Evolutionary conservation across 441 rosid genomes (phyloP), one percentile per base, ranked within the genome.

Genomic region (Adansonia grandidieri): DNA sequence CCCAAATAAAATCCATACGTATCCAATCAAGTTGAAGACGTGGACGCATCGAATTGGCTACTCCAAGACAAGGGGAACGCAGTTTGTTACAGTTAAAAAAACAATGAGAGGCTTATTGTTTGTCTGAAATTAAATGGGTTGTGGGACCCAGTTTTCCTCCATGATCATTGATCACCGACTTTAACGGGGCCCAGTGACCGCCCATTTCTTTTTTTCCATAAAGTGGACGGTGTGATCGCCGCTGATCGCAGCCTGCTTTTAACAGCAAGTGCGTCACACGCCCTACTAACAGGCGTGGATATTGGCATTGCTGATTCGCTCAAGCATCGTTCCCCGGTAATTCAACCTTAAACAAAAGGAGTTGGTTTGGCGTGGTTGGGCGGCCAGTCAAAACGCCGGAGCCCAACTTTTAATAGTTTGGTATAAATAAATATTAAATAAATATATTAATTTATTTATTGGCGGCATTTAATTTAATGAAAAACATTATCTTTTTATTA

Each of bases 161-260:
- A 78, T 81, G 69, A 74, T 60, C 79, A 44, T 77, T 83, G 68
- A 74, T 62, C 76, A 72, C 79, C 84, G 83, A 62, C 83, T 72
- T 53, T 22, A 19, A 60, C 79, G 83, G 84, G 84, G 7, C 83
- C 87, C 81, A 80, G 44, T 62, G 20, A 84, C 89, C 86, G 87
- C 81, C 85, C 82, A 24, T 58, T 11, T 14, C 17, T 45, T 28
- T 80, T 81, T 76, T 58, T 7, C 11, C 2, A 15, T 63, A 75
- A 66, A 74, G 74, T 72, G 85, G 69, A 84, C 89, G 89, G 87
- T 66, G 78, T 6, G 86, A 78, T 82, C 79, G 63, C 42, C 42
- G 32, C 14, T 3, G 74, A 28, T 71, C 20, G 74, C 20, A 54
- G 77, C 81, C 4, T 32, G 45, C 6, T 9, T 64, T 7, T 32